These are phyloP conservation scores for Henningerozyma blattae DNA, from an alignment of 805 yeast genomes.

Conservation along the genomic window DNA sequence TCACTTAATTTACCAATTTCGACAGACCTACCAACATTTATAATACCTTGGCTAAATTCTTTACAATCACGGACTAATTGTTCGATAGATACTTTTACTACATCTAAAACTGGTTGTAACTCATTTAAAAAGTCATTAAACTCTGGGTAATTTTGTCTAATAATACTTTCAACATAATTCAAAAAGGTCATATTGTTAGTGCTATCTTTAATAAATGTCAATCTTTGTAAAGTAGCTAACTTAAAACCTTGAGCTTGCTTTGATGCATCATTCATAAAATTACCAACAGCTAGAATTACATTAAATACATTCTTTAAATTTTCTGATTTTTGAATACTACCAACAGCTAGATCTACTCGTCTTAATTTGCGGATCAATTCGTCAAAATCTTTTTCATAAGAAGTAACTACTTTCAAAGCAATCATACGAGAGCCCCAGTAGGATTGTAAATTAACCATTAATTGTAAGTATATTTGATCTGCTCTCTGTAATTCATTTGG, in stretches of 20 bases:
- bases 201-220: slow-evolving; percentile 84
- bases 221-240: slow-evolving; percentile 75
- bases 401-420: slow-evolving; percentile 58
- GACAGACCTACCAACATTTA: slow-evolving; percentile 61
- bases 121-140: slow-evolving; percentile 67
- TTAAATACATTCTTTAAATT: slow-evolving; percentile 65
- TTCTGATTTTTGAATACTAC: slow-evolving; percentile 50
- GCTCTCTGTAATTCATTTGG: slow-evolving; percentile 72
- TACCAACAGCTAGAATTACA: slow-evolving; percentile 83
- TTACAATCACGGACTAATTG: slow-evolving; percentile 65
- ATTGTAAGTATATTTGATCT: slow-evolving; percentile 72
- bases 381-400: slow-evolving; percentile 66
- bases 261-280: slow-evolving; percentile 87
- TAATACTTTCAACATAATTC: slow-evolving; percentile 82
- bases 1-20: slow-evolving; percentile 81
- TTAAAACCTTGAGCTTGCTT: slow-evolving; percentile 92
- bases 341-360: slow-evolving; percentile 61
- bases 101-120: slow-evolving; percentile 40
- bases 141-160: slow-evolving; percentile 78
- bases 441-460: slow-evolving; percentile 70
- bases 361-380: slow-evolving; percentile 59
- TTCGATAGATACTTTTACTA: slow-evolving; percentile 70
- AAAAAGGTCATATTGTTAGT: slow-evolving; percentile 78
- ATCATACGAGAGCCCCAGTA: slow-evolving; percentile 92
- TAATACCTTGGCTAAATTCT: slow-evolving; percentile 46